These are phyloP conservation scores for Cladorrhinum sp. DNA, from an alignment of 2,329 filamentous ascomycete genomes.

Conservation along the genomic window DNA sequence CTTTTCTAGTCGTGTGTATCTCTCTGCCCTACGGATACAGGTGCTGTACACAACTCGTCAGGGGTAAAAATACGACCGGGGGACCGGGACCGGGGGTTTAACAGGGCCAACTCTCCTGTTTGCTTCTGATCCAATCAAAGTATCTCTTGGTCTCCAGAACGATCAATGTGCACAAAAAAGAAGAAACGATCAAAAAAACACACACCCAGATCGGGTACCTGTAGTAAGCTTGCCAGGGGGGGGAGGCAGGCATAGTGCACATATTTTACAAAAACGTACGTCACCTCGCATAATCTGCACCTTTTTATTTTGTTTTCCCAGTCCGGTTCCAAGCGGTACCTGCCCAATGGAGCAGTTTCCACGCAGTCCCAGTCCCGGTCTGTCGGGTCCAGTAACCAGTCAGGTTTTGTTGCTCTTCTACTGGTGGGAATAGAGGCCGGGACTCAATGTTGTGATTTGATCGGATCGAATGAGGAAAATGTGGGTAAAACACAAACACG, in stretches of 20 bases:
- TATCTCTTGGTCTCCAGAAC: neutral
- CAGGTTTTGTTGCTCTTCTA: neutral
- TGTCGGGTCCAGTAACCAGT: neutral
- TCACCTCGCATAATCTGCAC: neutral
- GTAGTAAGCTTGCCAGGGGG: no score
- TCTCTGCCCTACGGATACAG: no score
- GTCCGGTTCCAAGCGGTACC: neutral
- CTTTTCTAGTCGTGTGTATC: neutral
- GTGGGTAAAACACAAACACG: no score
- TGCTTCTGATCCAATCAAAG: neutral
- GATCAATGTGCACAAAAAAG: neutral
- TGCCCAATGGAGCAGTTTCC: no score
- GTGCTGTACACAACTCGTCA: no score
- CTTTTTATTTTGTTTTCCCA: neutral
- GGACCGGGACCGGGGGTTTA: neutral
- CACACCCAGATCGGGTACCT: neutral
- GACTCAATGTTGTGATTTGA: no score
- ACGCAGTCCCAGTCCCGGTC: neutral
- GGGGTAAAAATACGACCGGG: neutral
- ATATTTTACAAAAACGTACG: neutral
- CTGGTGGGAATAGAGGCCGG: neutral
- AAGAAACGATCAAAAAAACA: no score
- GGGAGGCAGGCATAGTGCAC: neutral
- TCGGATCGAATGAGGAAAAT: no score
- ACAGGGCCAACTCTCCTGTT: neutral